Percentiles rank a stretch among this genome's conserved stretches.
These are phyloP conservation scores for Daldinia decipiens DNA, from an alignment of 495 filamentous ascomycete species.

Conservation along the genomic window DNA sequence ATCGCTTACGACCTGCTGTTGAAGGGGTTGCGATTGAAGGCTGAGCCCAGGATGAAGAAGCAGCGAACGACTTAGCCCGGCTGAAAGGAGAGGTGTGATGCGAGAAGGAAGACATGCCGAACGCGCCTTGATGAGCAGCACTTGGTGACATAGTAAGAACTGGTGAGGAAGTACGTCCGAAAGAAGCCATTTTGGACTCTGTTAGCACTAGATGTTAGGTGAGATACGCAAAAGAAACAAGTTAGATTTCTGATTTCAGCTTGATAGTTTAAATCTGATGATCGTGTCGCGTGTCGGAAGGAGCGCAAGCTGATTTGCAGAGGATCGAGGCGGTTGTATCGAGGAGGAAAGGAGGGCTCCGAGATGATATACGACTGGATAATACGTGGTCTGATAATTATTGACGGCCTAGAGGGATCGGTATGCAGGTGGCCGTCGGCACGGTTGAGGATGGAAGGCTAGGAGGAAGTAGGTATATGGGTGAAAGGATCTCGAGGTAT, in stretches of 20 bases:
- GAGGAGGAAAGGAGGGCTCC: conserved; percentile 16
- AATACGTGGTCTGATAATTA: conserved; percentile 9
- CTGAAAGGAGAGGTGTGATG: conserved; percentile 56
- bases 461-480: conserved; percentile 1
- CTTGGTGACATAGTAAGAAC: conserved; percentile 62
- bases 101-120: conserved; percentile 54
- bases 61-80: conserved; percentile 46
- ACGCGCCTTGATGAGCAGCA: conserved; percentile 57
- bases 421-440: conserved; percentile 28
- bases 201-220: conserved; percentile 51
- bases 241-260: conserved; percentile 36
- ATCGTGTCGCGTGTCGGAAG: conserved; percentile 21
- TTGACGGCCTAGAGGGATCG: conserved; percentile 16
- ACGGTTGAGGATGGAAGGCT: conserved; percentile 16
- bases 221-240: conserved; percentile 43
- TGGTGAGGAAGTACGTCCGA: conserved; percentile 62
- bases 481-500: conserved; percentile 12
- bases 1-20: conserved; percentile 70
- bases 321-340: conserved; percentile 21
- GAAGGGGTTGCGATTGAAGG: conserved; percentile 40
- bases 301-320: conserved; percentile 38
- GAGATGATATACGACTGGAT: conserved; percentile 22
- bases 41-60: conserved; percentile 33
- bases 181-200: conserved; percentile 59
- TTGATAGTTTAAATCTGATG: conserved; percentile 9